phyloP scores from a whole-genome alignment of 2,329 filamentous ascomycete genomes.

The Penicillium brasilianum region DNA sequence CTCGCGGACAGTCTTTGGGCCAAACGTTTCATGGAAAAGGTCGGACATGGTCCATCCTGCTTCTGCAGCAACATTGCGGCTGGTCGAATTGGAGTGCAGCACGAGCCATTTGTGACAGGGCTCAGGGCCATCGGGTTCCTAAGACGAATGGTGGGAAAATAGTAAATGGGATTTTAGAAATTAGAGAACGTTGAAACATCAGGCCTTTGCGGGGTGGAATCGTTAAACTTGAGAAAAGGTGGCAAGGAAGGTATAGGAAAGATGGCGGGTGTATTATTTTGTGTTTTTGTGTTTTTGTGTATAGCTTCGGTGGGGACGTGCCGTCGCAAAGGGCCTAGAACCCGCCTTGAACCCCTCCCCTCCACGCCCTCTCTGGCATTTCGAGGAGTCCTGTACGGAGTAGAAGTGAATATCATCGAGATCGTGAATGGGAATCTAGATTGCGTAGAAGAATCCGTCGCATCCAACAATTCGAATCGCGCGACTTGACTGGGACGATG shows the following conservation, averaged over 20 bases:
- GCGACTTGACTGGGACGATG: background rate
- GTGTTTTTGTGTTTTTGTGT: background rate
- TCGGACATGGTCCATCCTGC: slow-evolving; percentile 28
- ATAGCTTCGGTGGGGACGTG: slow-evolving; percentile 1
- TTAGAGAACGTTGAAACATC: background rate
- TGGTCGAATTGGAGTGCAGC: slow-evolving; percentile 28
- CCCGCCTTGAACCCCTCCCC: background rate
- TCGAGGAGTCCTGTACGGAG: background rate
- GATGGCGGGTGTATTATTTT: background rate
- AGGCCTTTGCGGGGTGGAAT: background rate
- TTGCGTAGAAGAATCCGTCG: background rate
- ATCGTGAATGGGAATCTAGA: background rate
- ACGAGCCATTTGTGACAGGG: slow-evolving; percentile 29
- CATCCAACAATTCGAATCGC: background rate
- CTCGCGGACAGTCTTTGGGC: slow-evolving; percentile 31
- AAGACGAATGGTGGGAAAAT: slow-evolving; percentile 22
- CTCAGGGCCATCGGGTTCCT: slow-evolving; percentile 28
- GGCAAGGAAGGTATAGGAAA: background rate
- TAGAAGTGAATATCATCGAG: background rate
- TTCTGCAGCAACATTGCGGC: slow-evolving; percentile 23
- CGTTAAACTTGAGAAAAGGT: background rate
- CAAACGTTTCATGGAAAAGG: slow-evolving; percentile 35
- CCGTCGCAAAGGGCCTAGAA: slow-evolving; percentile 2
- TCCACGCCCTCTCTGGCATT: background rate
- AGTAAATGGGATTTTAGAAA: background rate